A percentile compares a stretch with the other conserved stretches of the same genome.
Evolutionary conservation across 169 alveolate genomes (phyloP).

Genomic region (Cryptosporidium sp.): DNA sequence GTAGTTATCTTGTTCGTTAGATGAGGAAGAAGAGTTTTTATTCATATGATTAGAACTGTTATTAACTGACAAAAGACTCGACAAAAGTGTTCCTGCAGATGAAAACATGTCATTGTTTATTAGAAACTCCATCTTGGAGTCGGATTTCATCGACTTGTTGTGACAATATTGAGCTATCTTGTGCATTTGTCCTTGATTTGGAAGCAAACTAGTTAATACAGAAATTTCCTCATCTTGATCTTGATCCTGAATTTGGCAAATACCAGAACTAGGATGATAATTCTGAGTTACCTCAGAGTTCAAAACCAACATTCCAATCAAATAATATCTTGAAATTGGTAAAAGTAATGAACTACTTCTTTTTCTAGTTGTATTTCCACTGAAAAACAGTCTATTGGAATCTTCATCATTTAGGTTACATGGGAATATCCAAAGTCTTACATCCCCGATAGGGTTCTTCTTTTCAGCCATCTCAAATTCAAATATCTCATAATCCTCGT

Average conservation of each 20-base stretch:
- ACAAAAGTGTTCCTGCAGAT: conserved; percentile 62
- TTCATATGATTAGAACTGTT: neutral
- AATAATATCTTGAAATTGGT: conserved; percentile 56
- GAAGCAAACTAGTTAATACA: conserved; percentile 6
- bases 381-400: neutral
- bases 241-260: neutral
- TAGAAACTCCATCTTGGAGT: conserved; percentile 45
- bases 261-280: neutral
- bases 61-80: conserved; percentile 42
- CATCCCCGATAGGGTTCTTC: neutral
- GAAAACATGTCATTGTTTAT: conserved; percentile 45
- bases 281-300: neutral
- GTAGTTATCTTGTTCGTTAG: neutral
- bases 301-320: conserved; percentile 29
- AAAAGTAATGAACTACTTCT: neutral
- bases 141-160: conserved; percentile 15
- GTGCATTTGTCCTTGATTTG: conserved; percentile 37
- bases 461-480: conserved; percentile 23
- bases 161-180: conserved; percentile 65
- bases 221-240: conserved; percentile 9
- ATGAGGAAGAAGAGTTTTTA: neutral
- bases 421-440: conserved; percentile 28
- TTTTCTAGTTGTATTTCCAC: neutral
- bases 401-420: conserved; percentile 3
- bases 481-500: conserved; percentile 20